Conservation (phyloP, 306 rosid species). For the Dalbergia cultrata region DNA sequence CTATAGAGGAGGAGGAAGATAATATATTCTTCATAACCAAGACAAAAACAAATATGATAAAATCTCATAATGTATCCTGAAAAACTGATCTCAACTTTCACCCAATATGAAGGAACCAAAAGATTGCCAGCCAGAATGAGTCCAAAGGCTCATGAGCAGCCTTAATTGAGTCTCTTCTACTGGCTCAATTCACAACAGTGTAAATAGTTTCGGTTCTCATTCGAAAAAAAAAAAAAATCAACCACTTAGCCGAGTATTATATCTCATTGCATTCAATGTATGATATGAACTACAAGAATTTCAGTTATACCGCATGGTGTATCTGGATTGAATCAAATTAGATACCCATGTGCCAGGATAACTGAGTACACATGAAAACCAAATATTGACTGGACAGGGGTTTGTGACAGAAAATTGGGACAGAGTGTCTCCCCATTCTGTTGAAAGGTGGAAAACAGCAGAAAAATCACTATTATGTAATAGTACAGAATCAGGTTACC, state of each 20-base stretch:
- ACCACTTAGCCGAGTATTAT: not conserved
- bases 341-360: not conserved
- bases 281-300: not conserved
- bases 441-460: not conserved
- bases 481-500: slow-evolving; percentile 10
- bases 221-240: not conserved
- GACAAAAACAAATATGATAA: not conserved
- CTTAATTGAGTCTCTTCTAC: not conserved
- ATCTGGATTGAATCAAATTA: slow-evolving; percentile 5
- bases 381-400: not conserved
- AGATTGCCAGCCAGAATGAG: not conserved
- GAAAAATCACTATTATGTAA: not conserved
- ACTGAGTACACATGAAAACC: not conserved
- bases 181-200: not conserved
- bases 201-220: not conserved
- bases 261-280: not conserved
- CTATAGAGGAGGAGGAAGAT: not conserved
- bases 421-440: not conserved
- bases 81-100: not conserved
- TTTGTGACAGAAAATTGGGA: slow-evolving; percentile 6
- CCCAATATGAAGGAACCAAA: not conserved
- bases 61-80: slow-evolving; percentile 9
- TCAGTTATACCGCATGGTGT: not conserved
- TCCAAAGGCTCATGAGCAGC: not conserved
- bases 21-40: not conserved